A percentile compares a stretch with the other conserved stretches of the same genome.
Conservation (phyloP, 2,329 filamentous ascomycete species). For the Amesomyces nigricolor region DNA sequence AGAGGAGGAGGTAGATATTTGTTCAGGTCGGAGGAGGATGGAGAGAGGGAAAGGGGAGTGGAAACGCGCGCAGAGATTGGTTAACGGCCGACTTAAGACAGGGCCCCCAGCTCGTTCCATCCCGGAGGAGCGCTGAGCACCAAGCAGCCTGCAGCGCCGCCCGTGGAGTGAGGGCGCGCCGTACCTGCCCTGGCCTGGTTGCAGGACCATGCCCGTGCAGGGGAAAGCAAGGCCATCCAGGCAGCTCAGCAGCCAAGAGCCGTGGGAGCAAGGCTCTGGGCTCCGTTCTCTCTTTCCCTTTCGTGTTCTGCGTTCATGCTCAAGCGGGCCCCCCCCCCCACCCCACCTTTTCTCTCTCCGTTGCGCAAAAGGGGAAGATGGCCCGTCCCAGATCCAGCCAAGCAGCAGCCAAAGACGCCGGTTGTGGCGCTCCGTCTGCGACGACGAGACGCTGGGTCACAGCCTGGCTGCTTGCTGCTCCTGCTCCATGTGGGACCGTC, state of each 20-base stretch:
- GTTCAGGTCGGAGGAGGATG: slow-evolving; percentile 46
- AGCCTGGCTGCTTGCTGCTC: not conserved
- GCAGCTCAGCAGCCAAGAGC: slow-evolving; percentile 18
- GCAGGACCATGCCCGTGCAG: slow-evolving; percentile 22
- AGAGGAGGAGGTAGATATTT: slow-evolving; percentile 41
- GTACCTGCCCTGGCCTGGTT: slow-evolving; percentile 22
- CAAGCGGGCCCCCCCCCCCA: too few species aligned
- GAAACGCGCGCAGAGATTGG: slow-evolving; percentile 41
- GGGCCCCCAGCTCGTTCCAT: slow-evolving; percentile 26
- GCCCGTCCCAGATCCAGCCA: slow-evolving; percentile 19
- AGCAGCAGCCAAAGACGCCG: slow-evolving; percentile 18
- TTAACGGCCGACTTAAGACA: slow-evolving; percentile 42
- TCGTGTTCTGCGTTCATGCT: too few species aligned
- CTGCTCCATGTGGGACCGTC: too few species aligned
- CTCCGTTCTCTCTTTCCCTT: slow-evolving; percentile 8
- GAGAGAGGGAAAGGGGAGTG: slow-evolving; percentile 50
- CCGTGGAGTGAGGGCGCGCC: slow-evolving; percentile 19
- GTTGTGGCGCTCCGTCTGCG: slow-evolving; percentile 9
- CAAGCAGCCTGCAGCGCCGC: slow-evolving; percentile 27
- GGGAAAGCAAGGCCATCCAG: slow-evolving; percentile 17
- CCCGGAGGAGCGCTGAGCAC: slow-evolving; percentile 23
- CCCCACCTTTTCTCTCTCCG: slow-evolving; percentile 10
- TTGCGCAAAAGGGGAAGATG: slow-evolving; percentile 18
- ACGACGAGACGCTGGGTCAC: slow-evolving; percentile 4
- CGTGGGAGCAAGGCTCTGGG: slow-evolving; percentile 17